Evolutionary conservation across 2,329 filamentous ascomycete genomes (phyloP).

Genomic region (Diaporthe sp.): DNA sequence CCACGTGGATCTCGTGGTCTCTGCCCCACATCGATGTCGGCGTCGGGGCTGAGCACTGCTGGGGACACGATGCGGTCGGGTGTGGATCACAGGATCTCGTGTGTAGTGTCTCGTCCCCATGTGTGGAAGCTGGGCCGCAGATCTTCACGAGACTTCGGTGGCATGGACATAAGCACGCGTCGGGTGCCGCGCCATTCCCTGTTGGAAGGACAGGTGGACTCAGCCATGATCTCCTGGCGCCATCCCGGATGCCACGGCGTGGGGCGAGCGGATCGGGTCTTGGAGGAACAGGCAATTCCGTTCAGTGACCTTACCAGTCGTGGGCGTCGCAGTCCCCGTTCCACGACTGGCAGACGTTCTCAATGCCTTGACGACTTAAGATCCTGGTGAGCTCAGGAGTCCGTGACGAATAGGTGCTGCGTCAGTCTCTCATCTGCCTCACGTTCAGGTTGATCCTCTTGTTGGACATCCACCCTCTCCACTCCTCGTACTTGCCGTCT

Average conservation of each 20-base stretch:
- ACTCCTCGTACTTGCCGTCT: constrained; percentile 67
- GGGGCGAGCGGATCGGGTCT: not conserved
- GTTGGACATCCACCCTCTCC: constrained; percentile 87
- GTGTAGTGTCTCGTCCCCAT: not conserved
- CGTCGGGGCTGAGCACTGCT: constrained; percentile 7
- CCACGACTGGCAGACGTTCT: not conserved
- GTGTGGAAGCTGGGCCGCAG: not conserved
- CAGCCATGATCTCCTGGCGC: not conserved
- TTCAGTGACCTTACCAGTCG: not conserved
- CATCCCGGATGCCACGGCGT: not conserved
- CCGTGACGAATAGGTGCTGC: not conserved
- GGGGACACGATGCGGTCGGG: not conserved
- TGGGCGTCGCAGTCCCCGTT: not conserved
- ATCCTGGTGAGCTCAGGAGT: not conserved
- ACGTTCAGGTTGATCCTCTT: constrained; percentile 95
- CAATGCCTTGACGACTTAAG: not conserved
- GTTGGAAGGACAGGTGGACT: not conserved
- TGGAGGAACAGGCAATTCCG: not conserved
- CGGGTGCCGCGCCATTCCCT: not conserved
- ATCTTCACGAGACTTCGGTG: not conserved
- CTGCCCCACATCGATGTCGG: constrained; percentile 1
- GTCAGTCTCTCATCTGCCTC: constrained; percentile 79
- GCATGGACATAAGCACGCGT: not conserved
- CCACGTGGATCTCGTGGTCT: constrained; percentile 1
- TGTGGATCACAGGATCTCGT: not conserved